phyloP scores from a whole-genome alignment of 257 asterid species.

The Nicotiana tomentosiformis region DNA sequence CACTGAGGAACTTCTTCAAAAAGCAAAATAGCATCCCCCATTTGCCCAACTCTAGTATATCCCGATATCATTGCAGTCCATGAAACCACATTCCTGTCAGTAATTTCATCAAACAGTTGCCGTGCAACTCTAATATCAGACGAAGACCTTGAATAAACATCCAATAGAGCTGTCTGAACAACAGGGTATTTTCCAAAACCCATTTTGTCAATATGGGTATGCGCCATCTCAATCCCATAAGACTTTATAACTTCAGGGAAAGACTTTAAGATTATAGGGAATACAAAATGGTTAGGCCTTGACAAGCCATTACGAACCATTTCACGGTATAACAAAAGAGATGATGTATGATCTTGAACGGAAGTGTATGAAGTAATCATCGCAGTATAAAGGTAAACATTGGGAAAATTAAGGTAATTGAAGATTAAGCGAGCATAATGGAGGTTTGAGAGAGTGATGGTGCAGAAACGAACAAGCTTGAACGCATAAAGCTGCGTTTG shows the following conservation, averaged over 20 bases:
- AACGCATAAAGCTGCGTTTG: constrained; percentile 60
- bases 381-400: constrained; percentile 53
- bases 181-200: constrained; percentile 48
- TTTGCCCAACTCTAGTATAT: constrained; percentile 49
- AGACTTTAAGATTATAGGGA: constrained; percentile 49
- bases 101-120: constrained; percentile 65
- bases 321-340: constrained; percentile 45
- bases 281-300: constrained; percentile 63
- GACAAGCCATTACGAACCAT: constrained; percentile 46
- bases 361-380: constrained; percentile 46
- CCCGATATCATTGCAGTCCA: constrained; percentile 90
- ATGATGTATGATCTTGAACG: constrained; percentile 38
- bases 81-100: constrained; percentile 53
- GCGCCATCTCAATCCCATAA: constrained; percentile 58
- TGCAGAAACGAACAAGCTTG: constrained; percentile 78
- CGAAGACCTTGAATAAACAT: constrained; percentile 45
- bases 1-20: constrained; percentile 53
- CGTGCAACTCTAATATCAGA: constrained; percentile 41
- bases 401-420: constrained; percentile 49
- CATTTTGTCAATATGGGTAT: constrained; percentile 50
- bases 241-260: constrained; percentile 42
- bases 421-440: constrained; percentile 62
- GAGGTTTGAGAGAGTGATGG: constrained; percentile 36
- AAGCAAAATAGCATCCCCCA: constrained; percentile 54
- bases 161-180: constrained; percentile 66